Evolutionary conservation across 352 stramenopile genomes (phyloP), one percentile per base, ranked within the genome.

Genomic region (Elongisporangium anandrum): DNA sequence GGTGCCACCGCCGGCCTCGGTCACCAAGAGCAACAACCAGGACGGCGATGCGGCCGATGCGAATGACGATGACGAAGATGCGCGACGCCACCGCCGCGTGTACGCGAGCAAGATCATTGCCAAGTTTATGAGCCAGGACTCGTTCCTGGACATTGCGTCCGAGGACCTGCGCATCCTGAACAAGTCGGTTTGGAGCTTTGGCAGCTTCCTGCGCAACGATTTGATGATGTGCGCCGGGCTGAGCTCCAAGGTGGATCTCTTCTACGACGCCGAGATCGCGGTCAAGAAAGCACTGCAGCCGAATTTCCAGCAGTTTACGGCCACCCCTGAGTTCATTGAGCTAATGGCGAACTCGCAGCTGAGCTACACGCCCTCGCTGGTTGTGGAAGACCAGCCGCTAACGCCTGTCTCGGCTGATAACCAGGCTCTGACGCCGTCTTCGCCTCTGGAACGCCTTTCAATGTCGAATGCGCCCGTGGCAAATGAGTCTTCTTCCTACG

Each of bases 41-140:
- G 49, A 41, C 3, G 47, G 49, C 17, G 64, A 69, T 3, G 62
- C 68, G 1, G 54, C 65, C 1, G 61, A 70, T 13, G 59, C 64
- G 10, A 60, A 63, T 2, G 67, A 77, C 9, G 63, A 59, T 3
- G 57, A 60, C 5, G 61, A 65, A 51, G 63, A 57, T 19, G 61
- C 64, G 4, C 65, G 72, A 21, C 61, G 71, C 20, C 68, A 81
- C 17, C 77, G 83, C 9, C 68, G 75, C 22, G 70, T 79, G 64
- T 94, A 94, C 64, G 85, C 83, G 15, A 91, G 81, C 67, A 92
- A 94, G 65, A 92, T 94, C 64, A 92, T 94, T 58, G 47, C 72
- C 62, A 94, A 94, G 67, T 94, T 92, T 65, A 93, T 94, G 81
- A 87, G 68, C 60, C 72, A 83, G 26, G 85, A 89, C 66, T 81